Conservation (phyloP, 2,329 filamentous ascomycete genomes). For the Calonectria pteridis region DNA sequence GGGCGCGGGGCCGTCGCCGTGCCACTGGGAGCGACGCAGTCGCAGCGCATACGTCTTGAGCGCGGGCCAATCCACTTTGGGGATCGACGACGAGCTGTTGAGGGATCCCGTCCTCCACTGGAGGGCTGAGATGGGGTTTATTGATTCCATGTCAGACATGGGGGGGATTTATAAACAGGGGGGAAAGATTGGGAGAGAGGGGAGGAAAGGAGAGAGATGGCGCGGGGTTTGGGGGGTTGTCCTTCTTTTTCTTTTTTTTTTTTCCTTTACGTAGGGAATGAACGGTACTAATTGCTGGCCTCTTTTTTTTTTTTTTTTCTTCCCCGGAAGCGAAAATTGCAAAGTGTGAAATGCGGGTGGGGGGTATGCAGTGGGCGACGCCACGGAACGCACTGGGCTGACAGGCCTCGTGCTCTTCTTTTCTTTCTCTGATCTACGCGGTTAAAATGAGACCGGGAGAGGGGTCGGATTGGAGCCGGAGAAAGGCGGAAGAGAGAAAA, state of each 20-base stretch:
- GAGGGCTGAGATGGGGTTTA: neutral
- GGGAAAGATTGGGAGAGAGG: neutral
- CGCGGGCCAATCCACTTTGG: slow-evolving; percentile 3
- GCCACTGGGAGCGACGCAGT: neutral
- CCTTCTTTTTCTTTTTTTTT: neutral
- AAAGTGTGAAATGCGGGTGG: neutral
- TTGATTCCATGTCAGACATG: neutral
- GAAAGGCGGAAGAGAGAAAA: too few relatives aligned
- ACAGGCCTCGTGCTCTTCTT: neutral
- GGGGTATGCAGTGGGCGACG: neutral
- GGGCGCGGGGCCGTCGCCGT: neutral
- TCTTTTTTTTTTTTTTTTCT: neutral
- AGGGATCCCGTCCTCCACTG: neutral
- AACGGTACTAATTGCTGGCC: slow-evolving; percentile 3
- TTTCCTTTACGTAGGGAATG: neutral
- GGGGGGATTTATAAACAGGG: neutral
- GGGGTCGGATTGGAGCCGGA: too few relatives aligned
- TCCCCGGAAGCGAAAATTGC: slow-evolving; percentile 1
- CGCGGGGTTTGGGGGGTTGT: neutral
- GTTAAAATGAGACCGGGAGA: neutral
- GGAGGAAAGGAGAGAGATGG: neutral
- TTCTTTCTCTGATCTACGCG: neutral
- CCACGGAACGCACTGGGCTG: slow-evolving; percentile 4
- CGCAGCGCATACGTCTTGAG: slow-evolving; percentile 8
- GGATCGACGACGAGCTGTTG: neutral